A percentile compares a stretch with the other conserved stretches of the same genome.
Conservation (phyloP, 2,329 filamentous ascomycete genomes). For the Penicillium sp. region DNA sequence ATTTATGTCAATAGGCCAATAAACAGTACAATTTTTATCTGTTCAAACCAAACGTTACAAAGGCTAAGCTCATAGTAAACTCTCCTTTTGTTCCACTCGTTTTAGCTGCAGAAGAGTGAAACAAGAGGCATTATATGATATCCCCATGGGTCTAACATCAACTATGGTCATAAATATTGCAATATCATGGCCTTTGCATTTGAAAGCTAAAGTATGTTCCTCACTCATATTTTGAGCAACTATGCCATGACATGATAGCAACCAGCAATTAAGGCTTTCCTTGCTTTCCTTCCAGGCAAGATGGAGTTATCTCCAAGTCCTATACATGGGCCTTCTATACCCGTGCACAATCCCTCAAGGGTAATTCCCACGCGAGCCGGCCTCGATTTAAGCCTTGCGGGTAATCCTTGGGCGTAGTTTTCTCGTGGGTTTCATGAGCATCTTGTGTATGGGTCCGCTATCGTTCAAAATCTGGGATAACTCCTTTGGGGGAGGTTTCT, state of each 20-base stretch:
- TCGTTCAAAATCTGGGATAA: neutral
- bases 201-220: neutral
- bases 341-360: neutral
- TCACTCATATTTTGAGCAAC: neutral
- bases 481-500: neutral
- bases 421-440: neutral
- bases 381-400: neutral
- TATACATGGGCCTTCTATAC: neutral
- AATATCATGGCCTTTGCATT: neutral
- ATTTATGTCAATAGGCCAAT: neutral
- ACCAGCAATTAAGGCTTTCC: neutral
- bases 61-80: too few species aligned
- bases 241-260: neutral
- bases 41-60: neutral
- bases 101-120: neutral
- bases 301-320: neutral
- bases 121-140: too few species aligned
- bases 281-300: neutral
- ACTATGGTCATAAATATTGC: neutral
- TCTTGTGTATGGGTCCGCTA: neutral
- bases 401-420: neutral
- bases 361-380: neutral
- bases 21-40: neutral
- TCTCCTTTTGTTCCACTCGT: neutral
- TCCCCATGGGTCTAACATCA: fast-evolving